A percentile compares a stretch with the other conserved stretches of the same genome.
These are phyloP conservation scores for Yarrowia galli DNA, from an alignment of 1,139 yeast species.

Conservation along the genomic window DNA sequence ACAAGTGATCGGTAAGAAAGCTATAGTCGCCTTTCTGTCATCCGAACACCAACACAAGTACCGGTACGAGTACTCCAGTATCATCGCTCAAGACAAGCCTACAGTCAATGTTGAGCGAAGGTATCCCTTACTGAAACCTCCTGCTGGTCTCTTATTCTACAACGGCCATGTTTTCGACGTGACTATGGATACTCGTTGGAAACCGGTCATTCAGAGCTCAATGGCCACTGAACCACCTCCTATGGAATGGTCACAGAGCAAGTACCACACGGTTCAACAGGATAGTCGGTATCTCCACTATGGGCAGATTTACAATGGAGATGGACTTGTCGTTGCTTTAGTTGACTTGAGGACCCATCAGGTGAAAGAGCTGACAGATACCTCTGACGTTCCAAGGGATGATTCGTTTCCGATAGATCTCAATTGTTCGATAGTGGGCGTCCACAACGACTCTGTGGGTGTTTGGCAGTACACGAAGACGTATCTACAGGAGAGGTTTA, in stretches of 20 bases:
- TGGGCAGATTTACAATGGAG: neutral
- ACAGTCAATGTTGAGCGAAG: neutral
- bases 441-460: neutral
- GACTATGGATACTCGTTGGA: neutral
- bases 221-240: neutral
- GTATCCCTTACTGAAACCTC: neutral
- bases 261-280: neutral
- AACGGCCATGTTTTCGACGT: neutral
- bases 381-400: neutral
- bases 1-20: neutral
- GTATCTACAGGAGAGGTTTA: neutral
- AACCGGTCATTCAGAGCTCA: neutral
- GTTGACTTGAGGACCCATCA: neutral
- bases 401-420: neutral
- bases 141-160: neutral
- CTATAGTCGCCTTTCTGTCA: neutral
- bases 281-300: neutral
- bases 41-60: no score
- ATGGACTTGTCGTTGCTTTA: neutral
- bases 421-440: neutral
- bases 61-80: neutral
- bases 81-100: neutral
- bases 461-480: neutral
- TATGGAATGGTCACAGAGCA: neutral
- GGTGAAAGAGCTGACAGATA: neutral